Percentiles rank a stretch among this genome's conserved stretches.
Evolutionary conservation across 345 rosid genomes (phyloP).

Genomic region (Melastoma malabathricum): DNA sequence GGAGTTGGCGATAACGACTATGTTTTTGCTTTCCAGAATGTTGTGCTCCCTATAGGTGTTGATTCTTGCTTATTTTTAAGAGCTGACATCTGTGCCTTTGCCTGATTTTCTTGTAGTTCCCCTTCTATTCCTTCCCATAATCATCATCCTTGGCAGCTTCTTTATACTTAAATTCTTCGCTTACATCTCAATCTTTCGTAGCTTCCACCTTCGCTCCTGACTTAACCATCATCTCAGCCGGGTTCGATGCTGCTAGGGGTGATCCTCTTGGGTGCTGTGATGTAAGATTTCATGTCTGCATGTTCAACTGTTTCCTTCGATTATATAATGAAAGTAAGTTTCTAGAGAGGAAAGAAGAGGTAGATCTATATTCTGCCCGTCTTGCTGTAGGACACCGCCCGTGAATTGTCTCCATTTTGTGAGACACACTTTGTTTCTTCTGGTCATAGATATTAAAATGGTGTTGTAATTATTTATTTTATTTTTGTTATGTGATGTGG

Average conservation of each 20-base stretch:
- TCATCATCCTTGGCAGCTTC: no score
- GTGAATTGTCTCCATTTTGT: no score
- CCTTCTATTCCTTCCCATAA: no score
- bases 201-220: conserved; percentile 86
- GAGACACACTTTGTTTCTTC: no score
- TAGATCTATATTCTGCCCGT: background rate
- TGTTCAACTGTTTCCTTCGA: background rate
- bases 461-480: background rate
- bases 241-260: conserved; percentile 99
- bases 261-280: conserved; percentile 97
- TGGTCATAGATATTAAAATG: no score
- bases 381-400: no score
- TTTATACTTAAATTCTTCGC: no score
- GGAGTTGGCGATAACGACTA: conserved; percentile 96
- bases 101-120: no score
- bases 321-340: background rate
- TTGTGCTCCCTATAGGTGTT: conserved; percentile 87
- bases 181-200: conserved; percentile 18
- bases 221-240: conserved; percentile 88
- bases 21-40: conserved; percentile 74
- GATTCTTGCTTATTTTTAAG: no score
- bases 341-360: background rate
- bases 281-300: conserved; percentile 30
- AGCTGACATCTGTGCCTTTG: no score
- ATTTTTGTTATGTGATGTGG: background rate